phyloP scores from a whole-genome alignment of 1,139 yeast genomes.

The Nakaseomyces bracarensis region DNA sequence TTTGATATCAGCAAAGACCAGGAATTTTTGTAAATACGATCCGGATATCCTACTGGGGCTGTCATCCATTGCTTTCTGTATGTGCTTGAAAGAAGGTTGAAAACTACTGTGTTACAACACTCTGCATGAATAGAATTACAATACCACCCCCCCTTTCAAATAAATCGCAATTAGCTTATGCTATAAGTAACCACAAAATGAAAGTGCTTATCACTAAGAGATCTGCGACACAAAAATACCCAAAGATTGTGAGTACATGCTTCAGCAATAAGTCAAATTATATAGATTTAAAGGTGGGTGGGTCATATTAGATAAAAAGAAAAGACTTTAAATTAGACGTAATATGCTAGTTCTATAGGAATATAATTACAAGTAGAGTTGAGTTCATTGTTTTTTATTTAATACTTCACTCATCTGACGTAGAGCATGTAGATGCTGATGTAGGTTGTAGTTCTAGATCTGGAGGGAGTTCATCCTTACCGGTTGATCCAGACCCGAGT shows the following conservation, averaged over 20 bases:
- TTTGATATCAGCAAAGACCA: conserved; percentile 4
- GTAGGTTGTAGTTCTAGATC: conserved; percentile 3
- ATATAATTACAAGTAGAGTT: neutral
- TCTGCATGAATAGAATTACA: neutral
- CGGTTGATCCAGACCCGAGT: neutral
- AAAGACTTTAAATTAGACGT: too few species aligned
- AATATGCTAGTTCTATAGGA: too few species aligned
- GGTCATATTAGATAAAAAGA: too few species aligned
- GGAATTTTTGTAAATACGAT: conserved; percentile 3
- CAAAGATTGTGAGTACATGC: too few species aligned
- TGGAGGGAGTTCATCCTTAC: neutral
- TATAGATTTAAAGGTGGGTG: too few species aligned
- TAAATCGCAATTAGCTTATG: too few species aligned
- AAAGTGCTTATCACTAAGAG: too few species aligned
- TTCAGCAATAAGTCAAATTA: too few species aligned
- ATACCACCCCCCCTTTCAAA: neutral
- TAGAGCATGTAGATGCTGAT: neutral
- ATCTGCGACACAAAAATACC: too few species aligned
- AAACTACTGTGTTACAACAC: neutral
- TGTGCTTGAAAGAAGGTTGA: too few species aligned
- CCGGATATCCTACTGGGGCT: neutral
- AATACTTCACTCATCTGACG: neutral
- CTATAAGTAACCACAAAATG: too few species aligned
- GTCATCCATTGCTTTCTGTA: neutral
- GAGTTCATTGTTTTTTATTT: too few species aligned